phyloP scores from a whole-genome alignment of 805 yeast genomes.

The Yarrowia sp. region DNA sequence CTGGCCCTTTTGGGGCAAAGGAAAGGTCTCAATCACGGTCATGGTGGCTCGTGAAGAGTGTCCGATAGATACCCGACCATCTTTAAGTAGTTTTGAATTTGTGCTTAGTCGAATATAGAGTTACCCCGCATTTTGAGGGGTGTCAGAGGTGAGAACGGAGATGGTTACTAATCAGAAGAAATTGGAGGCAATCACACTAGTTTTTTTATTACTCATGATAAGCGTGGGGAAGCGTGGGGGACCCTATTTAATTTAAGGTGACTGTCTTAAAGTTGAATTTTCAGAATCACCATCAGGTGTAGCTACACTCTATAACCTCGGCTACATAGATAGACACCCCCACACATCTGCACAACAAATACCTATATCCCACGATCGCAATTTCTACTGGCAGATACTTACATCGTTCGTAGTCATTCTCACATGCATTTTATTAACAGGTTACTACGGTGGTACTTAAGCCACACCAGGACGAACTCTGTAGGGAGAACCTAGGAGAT shows the following conservation, averaged over 20 bases:
- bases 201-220: too few relatives aligned
- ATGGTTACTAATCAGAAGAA: background rate
- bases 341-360: background rate
- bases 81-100: constrained; percentile 1
- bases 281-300: too few relatives aligned
- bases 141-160: background rate
- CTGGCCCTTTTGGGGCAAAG: constrained; percentile 28
- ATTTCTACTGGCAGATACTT: background rate
- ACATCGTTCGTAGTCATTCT: too few relatives aligned
- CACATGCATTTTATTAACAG: too few relatives aligned
- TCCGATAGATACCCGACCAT: background rate
- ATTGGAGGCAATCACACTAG: too few relatives aligned
- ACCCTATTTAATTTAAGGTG: too few relatives aligned
- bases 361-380: background rate
- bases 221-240: too few relatives aligned
- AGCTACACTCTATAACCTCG: too few relatives aligned
- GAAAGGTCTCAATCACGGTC: constrained; percentile 16
- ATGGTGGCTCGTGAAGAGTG: background rate
- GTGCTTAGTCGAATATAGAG: background rate
- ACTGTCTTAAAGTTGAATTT: too few relatives aligned
- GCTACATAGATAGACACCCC: too few relatives aligned
- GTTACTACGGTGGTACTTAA: background rate
- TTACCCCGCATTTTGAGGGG: constrained; percentile 14
- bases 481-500: background rate
- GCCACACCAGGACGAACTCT: constrained; percentile 16